These are phyloP conservation scores for Geotrichum cucujoidarum DNA, from an alignment of 1,139 yeast genomes.

Conservation along the genomic window DNA sequence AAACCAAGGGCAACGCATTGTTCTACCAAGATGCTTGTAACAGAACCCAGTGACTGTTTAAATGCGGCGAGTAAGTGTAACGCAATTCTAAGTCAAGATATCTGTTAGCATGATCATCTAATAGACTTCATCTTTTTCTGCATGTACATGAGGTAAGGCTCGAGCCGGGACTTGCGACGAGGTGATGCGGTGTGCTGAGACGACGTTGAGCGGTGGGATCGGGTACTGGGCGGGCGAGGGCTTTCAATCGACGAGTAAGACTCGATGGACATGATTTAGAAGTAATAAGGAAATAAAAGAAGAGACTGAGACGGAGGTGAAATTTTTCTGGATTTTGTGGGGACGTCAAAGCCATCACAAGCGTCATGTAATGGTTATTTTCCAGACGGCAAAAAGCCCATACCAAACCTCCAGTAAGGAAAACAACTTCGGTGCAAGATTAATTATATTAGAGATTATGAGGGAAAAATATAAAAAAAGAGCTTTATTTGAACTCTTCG, in stretches of 20 bases:
- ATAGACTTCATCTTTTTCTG: not conserved
- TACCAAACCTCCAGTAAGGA: too few species aligned
- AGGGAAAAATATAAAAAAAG: not conserved
- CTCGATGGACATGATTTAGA: slow-evolving; percentile 14
- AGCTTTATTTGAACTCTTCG: slow-evolving; percentile 7
- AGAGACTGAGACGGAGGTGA: not conserved
- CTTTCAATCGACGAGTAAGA: slow-evolving; percentile 9
- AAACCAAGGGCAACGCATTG: too few species aligned
- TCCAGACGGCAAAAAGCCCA: too few species aligned
- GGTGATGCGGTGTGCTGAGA: not conserved
- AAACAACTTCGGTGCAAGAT: too few species aligned
- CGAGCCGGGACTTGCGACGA: slow-evolving; percentile 13
- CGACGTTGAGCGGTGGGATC: slow-evolving; percentile 1
- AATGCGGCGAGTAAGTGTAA: too few species aligned
- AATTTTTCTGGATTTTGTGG: not conserved
- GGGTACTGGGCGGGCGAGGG: not conserved
- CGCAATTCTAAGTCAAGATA: too few species aligned
- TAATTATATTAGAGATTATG: too few species aligned
- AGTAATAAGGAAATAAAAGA: not conserved
- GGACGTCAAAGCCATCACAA: not conserved
- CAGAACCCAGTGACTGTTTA: too few species aligned
- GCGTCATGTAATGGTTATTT: not conserved
- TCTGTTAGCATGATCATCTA: too few species aligned
- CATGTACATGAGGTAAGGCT: slow-evolving; percentile 15
- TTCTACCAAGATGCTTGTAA: too few species aligned